Evolutionary conservation across 768 basidiomycete species (phyloP).

Genomic region (Boletus pseudo-olivaceus): DNA sequence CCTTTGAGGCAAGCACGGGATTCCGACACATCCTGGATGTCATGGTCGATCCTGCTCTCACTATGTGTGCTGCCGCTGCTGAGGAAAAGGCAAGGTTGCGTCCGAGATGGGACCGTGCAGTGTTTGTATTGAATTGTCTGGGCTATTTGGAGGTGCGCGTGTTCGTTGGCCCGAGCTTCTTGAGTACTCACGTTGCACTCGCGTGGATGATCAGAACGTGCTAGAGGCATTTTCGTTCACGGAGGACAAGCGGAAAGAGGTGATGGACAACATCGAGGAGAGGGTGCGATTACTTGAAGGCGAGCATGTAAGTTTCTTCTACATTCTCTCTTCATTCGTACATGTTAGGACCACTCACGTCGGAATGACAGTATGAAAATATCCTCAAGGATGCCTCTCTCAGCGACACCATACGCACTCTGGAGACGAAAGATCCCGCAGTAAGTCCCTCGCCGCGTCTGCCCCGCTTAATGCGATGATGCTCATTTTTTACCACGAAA

Average conservation of each 20-base stretch:
- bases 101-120: constrained; percentile 72
- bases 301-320: constrained; percentile 66
- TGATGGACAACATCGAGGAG: constrained; percentile 60
- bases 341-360: too few species aligned
- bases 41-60: constrained; percentile 80
- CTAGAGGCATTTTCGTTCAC: constrained; percentile 72
- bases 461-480: not conserved
- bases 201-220: constrained; percentile 43
- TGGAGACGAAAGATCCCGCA: constrained; percentile 22
- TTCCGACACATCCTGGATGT: constrained; percentile 61
- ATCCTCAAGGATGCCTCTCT: constrained; percentile 31
- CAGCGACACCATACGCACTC: constrained; percentile 19
- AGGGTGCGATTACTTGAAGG: constrained; percentile 64
- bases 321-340: not conserved
- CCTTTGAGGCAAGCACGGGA: constrained; percentile 11
- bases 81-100: constrained; percentile 58
- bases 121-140: constrained; percentile 86
- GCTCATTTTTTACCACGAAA: not conserved
- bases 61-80: constrained; percentile 65
- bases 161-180: not conserved
- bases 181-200: not conserved
- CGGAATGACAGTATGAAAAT: constrained; percentile 11
- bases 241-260: constrained; percentile 47
- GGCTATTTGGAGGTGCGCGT: constrained; percentile 71
- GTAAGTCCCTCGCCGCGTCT: constrained; percentile 6